Evolutionary conservation across 1,139 yeast genomes (phyloP).

Genomic region (Saccharomyces hybrid): DNA sequence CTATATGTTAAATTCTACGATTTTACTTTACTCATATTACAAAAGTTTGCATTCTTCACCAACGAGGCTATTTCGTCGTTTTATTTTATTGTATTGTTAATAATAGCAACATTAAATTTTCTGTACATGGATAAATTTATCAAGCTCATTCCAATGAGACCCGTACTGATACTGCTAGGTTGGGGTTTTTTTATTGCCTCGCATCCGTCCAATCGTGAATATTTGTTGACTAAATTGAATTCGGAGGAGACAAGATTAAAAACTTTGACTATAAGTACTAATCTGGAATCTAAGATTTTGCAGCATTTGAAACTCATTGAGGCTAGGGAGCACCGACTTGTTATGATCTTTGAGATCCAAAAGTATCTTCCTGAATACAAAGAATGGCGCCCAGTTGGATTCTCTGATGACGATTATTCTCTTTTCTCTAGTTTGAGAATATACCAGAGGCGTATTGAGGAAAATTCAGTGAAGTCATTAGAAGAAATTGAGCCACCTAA

Average conservation of each 20-base stretch:
- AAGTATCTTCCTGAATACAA: slow-evolving; percentile 41
- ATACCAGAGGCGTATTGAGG: slow-evolving; percentile 19
- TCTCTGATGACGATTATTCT: slow-evolving; percentile 48
- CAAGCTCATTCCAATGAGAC: slow-evolving; percentile 36
- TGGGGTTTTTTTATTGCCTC: slow-evolving; percentile 46
- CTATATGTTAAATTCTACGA: slow-evolving; percentile 61
- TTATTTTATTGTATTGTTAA: slow-evolving; percentile 37
- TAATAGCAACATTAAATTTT: slow-evolving; percentile 32
- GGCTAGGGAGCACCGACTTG: slow-evolving; percentile 35
- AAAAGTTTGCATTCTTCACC: slow-evolving; percentile 56
- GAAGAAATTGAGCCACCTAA: slow-evolving; percentile 45
- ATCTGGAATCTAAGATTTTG: slow-evolving; percentile 37
- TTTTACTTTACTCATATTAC: slow-evolving; percentile 41
- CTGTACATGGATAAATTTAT: slow-evolving; percentile 32
- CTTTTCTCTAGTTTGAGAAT: slow-evolving; percentile 35
- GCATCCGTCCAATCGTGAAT: slow-evolving; percentile 50
- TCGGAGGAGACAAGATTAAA: slow-evolving; percentile 56
- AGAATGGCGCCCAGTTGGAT: slow-evolving; percentile 58
- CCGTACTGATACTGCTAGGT: slow-evolving; percentile 35
- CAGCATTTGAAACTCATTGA: slow-evolving; percentile 33
- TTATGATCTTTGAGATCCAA: slow-evolving; percentile 71
- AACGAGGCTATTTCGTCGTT: slow-evolving; percentile 58
- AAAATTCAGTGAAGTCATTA: slow-evolving; percentile 29
- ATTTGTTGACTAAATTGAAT: slow-evolving; percentile 39
- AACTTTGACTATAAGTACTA: slow-evolving; percentile 41